These are phyloP conservation scores for Clitopilus hobsonii DNA, from an alignment of 768 basidiomycete species.

Conservation along the genomic window DNA sequence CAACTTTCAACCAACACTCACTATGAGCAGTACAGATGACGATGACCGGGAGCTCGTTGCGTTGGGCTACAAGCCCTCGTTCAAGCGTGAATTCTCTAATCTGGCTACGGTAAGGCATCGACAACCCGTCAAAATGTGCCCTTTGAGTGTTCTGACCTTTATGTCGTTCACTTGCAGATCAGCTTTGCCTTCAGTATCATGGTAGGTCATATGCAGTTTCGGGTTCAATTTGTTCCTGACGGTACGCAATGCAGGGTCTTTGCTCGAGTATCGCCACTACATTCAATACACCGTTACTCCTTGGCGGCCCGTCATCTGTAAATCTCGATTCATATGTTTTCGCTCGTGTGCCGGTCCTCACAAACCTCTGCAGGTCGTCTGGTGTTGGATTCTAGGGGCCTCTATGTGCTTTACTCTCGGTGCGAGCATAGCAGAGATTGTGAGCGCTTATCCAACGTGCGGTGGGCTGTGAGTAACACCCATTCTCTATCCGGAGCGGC, in stretches of 20 bases:
- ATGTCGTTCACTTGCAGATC: constrained; percentile 34
- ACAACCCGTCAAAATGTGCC: too few species aligned
- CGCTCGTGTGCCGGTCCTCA: constrained; percentile 2
- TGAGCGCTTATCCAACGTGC: constrained; percentile 71
- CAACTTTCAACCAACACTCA: constrained; percentile 8
- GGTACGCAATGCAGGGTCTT: constrained; percentile 39
- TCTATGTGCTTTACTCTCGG: constrained; percentile 73
- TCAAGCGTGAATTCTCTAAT: constrained; percentile 83
- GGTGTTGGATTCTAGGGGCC: constrained; percentile 76
- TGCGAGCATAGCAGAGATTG: constrained; percentile 70
- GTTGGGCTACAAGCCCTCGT: constrained; percentile 72
- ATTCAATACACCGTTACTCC: constrained; percentile 67
- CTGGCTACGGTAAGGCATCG: constrained; percentile 57
- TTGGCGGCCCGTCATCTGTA: constrained; percentile 69
- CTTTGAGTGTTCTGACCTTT: too few species aligned
- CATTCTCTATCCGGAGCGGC: background rate
- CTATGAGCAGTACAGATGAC: constrained; percentile 32
- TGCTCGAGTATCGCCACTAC: constrained; percentile 77
- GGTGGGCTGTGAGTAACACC: constrained; percentile 57
- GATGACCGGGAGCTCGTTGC: constrained; percentile 65
- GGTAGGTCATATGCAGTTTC: constrained; percentile 25
- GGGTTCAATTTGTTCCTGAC: background rate
- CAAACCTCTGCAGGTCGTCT: constrained; percentile 36
- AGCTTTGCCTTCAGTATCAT: constrained; percentile 79
- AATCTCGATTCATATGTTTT: constrained; percentile 12